These are phyloP conservation scores for Pascua sp. DNA, from an alignment of 1,284 basidiomycete species.

Conservation along the genomic window DNA sequence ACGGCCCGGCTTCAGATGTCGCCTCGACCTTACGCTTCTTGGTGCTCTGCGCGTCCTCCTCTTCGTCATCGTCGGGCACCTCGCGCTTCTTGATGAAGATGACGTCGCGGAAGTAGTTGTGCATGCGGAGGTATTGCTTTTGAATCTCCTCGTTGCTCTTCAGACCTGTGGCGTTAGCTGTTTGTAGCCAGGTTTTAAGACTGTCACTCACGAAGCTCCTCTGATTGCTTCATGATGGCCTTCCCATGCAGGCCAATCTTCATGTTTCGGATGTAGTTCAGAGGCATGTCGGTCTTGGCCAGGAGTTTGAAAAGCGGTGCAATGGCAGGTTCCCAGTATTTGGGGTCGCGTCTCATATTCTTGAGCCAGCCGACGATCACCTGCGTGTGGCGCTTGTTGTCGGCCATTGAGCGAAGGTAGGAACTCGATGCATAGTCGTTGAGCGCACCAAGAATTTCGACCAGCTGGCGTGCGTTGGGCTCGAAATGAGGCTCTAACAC, in stretches of 20 bases:
- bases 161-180: conserved; percentile 5
- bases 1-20: background rate
- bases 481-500: conserved; percentile 7
- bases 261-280: conserved; percentile 25
- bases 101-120: conserved; percentile 11
- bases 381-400: conserved; percentile 23
- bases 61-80: conserved; percentile 6
- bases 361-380: conserved; percentile 26
- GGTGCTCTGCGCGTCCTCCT: background rate
- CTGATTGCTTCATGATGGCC: conserved; percentile 10
- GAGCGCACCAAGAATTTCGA: conserved; percentile 21
- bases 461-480: conserved; percentile 25
- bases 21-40: conserved; percentile 27
- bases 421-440: conserved; percentile 20
- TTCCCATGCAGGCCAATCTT: conserved; percentile 23
- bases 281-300: conserved; percentile 35
- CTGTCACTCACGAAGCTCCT: conserved; percentile 18
- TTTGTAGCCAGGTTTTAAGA: too few species aligned
- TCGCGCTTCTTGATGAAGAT: conserved; percentile 16
- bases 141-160: conserved; percentile 14
- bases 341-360: conserved; percentile 18
- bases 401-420: conserved; percentile 32
- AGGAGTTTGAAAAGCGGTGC: conserved; percentile 23
- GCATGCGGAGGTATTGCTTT: conserved; percentile 21
- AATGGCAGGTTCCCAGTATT: conserved; percentile 28